Percentiles rank a stretch among this genome's conserved stretches.
Evolutionary conservation across 129 eudicot genomes (phyloP).

Genomic region (Cynara cardunculus): DNA sequence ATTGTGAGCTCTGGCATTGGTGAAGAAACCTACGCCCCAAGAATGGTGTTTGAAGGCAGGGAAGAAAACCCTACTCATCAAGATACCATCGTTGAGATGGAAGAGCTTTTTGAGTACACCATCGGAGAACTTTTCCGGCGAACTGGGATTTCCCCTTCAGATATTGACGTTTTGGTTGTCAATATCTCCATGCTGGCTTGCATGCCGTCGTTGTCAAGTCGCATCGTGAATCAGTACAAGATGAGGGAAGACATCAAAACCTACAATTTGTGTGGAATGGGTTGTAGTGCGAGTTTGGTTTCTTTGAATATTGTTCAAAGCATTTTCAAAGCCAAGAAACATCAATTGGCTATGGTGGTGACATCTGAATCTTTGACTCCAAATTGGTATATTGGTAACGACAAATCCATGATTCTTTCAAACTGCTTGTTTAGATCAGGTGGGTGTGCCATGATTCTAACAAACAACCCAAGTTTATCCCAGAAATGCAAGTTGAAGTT

Average conservation of each 20-base stretch:
- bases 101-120: slow-evolving; percentile 35
- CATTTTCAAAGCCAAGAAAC: slow-evolving; percentile 46
- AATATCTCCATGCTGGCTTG: slow-evolving; percentile 69
- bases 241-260: slow-evolving; percentile 74
- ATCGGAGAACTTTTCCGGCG: slow-evolving; percentile 31
- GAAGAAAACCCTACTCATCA: slow-evolving; percentile 31
- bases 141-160: slow-evolving; percentile 39
- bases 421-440: slow-evolving; percentile 81
- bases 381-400: slow-evolving; percentile 79
- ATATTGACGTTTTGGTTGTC: slow-evolving; percentile 78
- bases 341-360: slow-evolving; percentile 58
- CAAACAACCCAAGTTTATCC: slow-evolving; percentile 48
- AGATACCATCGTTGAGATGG: slow-evolving; percentile 41
- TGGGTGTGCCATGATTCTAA: slow-evolving; percentile 65
- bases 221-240: slow-evolving; percentile 58
- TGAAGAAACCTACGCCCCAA: slow-evolving; percentile 48
- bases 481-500: slow-evolving; percentile 56
- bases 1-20: slow-evolving; percentile 46
- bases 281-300: slow-evolving; percentile 83
- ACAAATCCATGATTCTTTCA: slow-evolving; percentile 75
- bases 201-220: slow-evolving; percentile 54
- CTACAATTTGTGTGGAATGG: slow-evolving; percentile 84
- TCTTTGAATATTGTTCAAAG: slow-evolving; percentile 57
- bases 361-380: slow-evolving; percentile 77
- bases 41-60: slow-evolving; percentile 37